phyloP scores from a whole-genome alignment of 441 rosid species.

The Populus hybrid region DNA sequence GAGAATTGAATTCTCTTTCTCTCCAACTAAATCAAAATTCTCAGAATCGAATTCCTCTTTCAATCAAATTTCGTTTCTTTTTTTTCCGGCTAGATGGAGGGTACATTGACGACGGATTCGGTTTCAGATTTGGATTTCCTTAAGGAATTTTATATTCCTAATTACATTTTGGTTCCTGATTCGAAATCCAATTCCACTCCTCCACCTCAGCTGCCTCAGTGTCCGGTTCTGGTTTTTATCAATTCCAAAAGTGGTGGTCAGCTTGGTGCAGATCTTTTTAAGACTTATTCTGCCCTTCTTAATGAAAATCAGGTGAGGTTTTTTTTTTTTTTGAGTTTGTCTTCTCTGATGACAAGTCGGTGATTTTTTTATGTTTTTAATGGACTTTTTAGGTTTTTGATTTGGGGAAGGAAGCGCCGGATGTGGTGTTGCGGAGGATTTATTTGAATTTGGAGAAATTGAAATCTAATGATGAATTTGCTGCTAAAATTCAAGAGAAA shows the following conservation, averaged over 20 bases:
- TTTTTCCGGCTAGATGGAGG: constrained; percentile 20
- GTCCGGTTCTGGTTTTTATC: constrained; percentile 75
- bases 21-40: not conserved
- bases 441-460: constrained; percentile 61
- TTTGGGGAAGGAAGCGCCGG: constrained; percentile 69
- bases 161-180: constrained; percentile 45
- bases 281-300: constrained; percentile 63
- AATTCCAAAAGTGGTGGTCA: constrained; percentile 95
- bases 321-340: not conserved
- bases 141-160: constrained; percentile 55
- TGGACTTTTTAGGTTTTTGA: constrained; percentile 56
- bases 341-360: not conserved
- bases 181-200: not conserved
- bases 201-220: constrained; percentile 31
- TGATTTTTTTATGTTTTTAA: not conserved
- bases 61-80: not conserved
- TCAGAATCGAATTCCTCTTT: not conserved
- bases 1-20: not conserved
- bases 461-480: constrained; percentile 43
- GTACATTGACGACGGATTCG: constrained; percentile 28
- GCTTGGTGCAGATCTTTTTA: constrained; percentile 75
- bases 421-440: constrained; percentile 51
- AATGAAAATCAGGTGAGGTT: constrained; percentile 47
- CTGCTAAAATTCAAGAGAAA: constrained; percentile 41
- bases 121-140: constrained; percentile 24